Evolutionary conservation across 1,284 basidiomycete genomes (phyloP), one percentile per base, ranked within the genome.

Genomic region (Takashimella tepidaria): DNA sequence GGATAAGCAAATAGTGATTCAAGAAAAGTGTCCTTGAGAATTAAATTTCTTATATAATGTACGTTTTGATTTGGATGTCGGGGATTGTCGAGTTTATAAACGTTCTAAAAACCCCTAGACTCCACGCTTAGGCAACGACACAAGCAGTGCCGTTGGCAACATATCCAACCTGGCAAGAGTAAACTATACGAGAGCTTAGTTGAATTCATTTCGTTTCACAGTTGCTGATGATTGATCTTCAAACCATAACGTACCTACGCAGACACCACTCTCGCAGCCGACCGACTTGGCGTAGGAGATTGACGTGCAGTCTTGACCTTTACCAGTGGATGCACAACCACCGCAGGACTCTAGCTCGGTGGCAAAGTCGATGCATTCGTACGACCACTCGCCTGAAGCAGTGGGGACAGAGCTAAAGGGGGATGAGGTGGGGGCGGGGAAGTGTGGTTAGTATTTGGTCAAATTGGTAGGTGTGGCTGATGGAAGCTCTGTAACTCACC

Each of bases 291-390:
- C 82, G 60, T 83, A 80, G 41, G 76, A 61, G 58, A 90, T 86
- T 27, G 78, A 70, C 26, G 82, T 84, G 75, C 87, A 90, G 71
- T 90, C 85, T 64, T 82, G 76, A 26, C 88, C 88, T 49, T 79
- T 69, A 27, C 83, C 83, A 24, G 79, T 73, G 6, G 81, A 79
- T 4, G 81, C 73, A 68, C 87, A 90, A 42, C 88, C 88, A 64
- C 87, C 87, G 70, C 88, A 90, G 47, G 63, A 70, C 50, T 76
- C 72, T 54, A 77, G 65, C 47, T 77, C 73, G 26, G 64, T 64
- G 13, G 56, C 48, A 41, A 64, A 65, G 64, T 78, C 75, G 62
- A 78, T 57, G 62, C 77, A 78, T 59, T 77, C 75, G 68, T 69
- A 77, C 8, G 65, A 41, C 67, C 66, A 72, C 42, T 64, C 64